phyloP scores from a whole-genome alignment of 2,329 filamentous ascomycete species.

The Microcera coccophila region DNA sequence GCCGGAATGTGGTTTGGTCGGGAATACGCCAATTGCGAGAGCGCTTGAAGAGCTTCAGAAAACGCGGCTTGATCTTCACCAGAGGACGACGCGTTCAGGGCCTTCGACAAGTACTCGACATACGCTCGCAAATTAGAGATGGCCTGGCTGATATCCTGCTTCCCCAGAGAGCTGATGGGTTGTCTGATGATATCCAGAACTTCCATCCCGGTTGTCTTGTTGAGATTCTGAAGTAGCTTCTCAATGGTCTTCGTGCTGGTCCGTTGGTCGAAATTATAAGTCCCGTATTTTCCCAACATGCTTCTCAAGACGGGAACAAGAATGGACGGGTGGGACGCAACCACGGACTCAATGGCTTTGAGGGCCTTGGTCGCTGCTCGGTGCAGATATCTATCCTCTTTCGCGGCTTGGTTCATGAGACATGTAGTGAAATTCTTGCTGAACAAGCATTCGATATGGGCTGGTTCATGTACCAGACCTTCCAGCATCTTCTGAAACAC shows the following conservation, averaged over 20 bases:
- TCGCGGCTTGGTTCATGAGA: slow-evolving; percentile 76
- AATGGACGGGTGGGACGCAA: slow-evolving; percentile 57
- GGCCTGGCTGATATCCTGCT: slow-evolving; percentile 27
- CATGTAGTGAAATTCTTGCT: slow-evolving; percentile 79
- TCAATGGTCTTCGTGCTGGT: slow-evolving; percentile 85
- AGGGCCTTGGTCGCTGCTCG: slow-evolving; percentile 72
- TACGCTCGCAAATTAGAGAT: slow-evolving; percentile 44
- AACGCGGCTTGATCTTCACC: slow-evolving; percentile 32
- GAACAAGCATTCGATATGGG: slow-evolving; percentile 60
- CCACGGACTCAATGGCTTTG: slow-evolving; percentile 64
- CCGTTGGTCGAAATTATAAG: slow-evolving; percentile 77
- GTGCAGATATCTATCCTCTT: slow-evolving; percentile 74
- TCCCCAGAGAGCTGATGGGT: slow-evolving; percentile 34
- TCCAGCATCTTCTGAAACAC: slow-evolving; percentile 74
- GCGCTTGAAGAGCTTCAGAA: slow-evolving; percentile 44
- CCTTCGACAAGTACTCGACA: slow-evolving; percentile 51
- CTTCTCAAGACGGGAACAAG: slow-evolving; percentile 59
- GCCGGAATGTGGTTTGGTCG: slow-evolving; percentile 39
- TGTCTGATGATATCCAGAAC: slow-evolving; percentile 47
- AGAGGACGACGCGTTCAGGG: slow-evolving; percentile 39
- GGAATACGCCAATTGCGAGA: slow-evolving; percentile 55
- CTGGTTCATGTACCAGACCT: slow-evolving; percentile 42
- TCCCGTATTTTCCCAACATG: slow-evolving; percentile 66
- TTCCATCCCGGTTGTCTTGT: slow-evolving; percentile 51
- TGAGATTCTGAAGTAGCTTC: slow-evolving; percentile 61